phyloP scores from a whole-genome alignment of 352 stramenopile species.

The Aphanomyces invadans region DNA sequence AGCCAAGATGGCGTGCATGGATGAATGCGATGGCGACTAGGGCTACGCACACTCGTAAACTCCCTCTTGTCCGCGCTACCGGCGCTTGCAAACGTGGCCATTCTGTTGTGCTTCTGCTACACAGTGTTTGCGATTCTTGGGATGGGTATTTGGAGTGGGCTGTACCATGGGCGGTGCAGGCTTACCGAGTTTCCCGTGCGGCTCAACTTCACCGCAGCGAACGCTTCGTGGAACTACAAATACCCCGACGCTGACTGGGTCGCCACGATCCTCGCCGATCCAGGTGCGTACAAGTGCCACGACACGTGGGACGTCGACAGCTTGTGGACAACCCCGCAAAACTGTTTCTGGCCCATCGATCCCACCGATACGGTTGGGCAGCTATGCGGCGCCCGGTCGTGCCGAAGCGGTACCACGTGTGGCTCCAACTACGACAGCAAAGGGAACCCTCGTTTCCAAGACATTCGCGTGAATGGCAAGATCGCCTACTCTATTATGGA shows the following conservation, averaged over 20 bases:
- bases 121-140: conserved; percentile 87
- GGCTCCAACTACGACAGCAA: conserved; percentile 63
- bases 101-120: conserved; percentile 86
- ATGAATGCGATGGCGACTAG: conserved; percentile 4
- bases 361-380: conserved; percentile 41
- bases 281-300: conserved; percentile 35
- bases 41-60: conserved; percentile 16
- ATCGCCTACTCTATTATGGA: neutral
- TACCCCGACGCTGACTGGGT: conserved; percentile 35
- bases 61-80: conserved; percentile 73
- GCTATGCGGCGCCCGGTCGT: conserved; percentile 49
- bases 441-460: conserved; percentile 56
- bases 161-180: conserved; percentile 69
- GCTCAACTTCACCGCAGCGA: conserved; percentile 24
- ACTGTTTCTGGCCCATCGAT: conserved; percentile 92
- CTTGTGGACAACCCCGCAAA: conserved; percentile 45
- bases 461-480: conserved; percentile 38
- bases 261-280: conserved; percentile 31
- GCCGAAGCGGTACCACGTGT: conserved; percentile 35
- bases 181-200: conserved; percentile 66
- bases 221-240: conserved; percentile 37
- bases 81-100: conserved; percentile 77
- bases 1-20: neutral
- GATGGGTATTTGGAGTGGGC: conserved; percentile 82
- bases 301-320: conserved; percentile 29